Conservation (phyloP, 2,329 filamentous ascomycete species). For the Fusarium guadeloupense region DNA sequence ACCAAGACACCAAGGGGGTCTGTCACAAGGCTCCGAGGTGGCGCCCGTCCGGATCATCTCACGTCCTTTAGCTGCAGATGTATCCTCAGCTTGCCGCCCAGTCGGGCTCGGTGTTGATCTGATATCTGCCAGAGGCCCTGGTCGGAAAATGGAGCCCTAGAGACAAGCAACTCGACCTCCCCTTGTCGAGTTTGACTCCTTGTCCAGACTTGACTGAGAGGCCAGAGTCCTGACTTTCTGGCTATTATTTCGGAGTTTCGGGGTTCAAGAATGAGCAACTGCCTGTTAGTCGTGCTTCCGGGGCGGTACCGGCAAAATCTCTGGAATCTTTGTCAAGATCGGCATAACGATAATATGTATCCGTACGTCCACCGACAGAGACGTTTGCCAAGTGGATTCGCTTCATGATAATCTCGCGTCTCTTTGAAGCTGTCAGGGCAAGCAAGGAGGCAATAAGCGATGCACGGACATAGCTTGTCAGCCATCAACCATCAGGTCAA, state of each 20-base stretch:
- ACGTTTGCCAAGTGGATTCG: conserved; percentile 6
- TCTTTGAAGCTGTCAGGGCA: conserved; percentile 27
- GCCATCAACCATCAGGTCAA: conserved; percentile 5
- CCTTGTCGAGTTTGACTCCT: background rate
- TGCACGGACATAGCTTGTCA: conserved; percentile 22
- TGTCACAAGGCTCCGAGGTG: conserved; percentile 10
- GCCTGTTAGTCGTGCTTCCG: background rate
- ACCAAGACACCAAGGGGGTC: conserved; percentile 17
- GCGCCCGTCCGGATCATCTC: conserved; percentile 5
- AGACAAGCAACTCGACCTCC: background rate
- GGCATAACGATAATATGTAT: background rate
- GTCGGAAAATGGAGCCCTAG: conserved; percentile 11
- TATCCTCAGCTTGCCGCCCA: conserved; percentile 3
- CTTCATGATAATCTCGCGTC: conserved; percentile 19
- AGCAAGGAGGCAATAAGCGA: conserved; percentile 5
- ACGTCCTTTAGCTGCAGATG: conserved; percentile 21
- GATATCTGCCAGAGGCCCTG: conserved; percentile 9
- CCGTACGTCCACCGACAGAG: background rate
- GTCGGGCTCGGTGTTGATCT: background rate
- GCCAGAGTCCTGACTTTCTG: background rate
- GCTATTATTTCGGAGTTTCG: background rate
- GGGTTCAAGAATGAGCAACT: background rate
- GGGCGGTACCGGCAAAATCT: conserved; percentile 1
- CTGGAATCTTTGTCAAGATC: conserved; percentile 1
- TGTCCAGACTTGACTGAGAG: background rate